Percentiles rank a stretch among this genome's conserved stretches.
Evolutionary conservation across 495 filamentous ascomycete species (phyloP).

Genomic region (Acidomyces sp.): DNA sequence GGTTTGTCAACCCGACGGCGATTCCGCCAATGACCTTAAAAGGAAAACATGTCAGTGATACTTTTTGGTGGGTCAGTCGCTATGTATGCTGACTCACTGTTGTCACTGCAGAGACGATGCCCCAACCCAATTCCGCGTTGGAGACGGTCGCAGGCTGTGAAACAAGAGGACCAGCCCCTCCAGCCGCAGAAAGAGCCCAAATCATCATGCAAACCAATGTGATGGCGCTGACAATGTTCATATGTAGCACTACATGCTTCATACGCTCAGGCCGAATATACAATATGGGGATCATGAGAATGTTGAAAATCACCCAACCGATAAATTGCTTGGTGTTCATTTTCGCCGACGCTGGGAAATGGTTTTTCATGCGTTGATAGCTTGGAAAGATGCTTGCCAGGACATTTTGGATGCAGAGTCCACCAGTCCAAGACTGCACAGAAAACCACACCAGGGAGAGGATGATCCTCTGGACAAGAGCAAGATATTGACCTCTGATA

Average conservation of each 20-base stretch:
- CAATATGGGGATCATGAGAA: constrained; percentile 29
- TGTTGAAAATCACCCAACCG: constrained; percentile 11
- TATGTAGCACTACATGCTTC: constrained; percentile 30
- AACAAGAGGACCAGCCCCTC: constrained; percentile 24
- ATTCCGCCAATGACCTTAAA: constrained; percentile 24
- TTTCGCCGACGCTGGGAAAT: constrained; percentile 28
- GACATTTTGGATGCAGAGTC: constrained; percentile 9
- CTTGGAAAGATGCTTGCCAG: constrained; percentile 33
- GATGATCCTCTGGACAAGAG: constrained; percentile 19
- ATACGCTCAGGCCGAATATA: constrained; percentile 30
- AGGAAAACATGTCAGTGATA: too few species aligned
- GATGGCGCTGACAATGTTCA: constrained; percentile 23
- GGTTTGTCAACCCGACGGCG: constrained; percentile 32
- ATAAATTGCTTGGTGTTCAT: constrained; percentile 32
- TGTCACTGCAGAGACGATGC: constrained; percentile 29
- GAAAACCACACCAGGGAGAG: constrained; percentile 23
- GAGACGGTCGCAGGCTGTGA: constrained; percentile 18
- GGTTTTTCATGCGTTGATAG: constrained; percentile 31
- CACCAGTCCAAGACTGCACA: constrained; percentile 16
- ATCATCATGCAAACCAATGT: constrained; percentile 31
- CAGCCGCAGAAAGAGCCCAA: constrained; percentile 27
- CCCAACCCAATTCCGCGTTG: constrained; percentile 22
- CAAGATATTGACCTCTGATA: constrained; percentile 20
- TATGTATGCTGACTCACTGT: too few species aligned
- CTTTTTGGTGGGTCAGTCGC: too few species aligned